Percentiles rank a stretch among this genome's conserved stretches.
Conservation (phyloP, 345 rosid species). For the Dipteronia sinensis region DNA sequence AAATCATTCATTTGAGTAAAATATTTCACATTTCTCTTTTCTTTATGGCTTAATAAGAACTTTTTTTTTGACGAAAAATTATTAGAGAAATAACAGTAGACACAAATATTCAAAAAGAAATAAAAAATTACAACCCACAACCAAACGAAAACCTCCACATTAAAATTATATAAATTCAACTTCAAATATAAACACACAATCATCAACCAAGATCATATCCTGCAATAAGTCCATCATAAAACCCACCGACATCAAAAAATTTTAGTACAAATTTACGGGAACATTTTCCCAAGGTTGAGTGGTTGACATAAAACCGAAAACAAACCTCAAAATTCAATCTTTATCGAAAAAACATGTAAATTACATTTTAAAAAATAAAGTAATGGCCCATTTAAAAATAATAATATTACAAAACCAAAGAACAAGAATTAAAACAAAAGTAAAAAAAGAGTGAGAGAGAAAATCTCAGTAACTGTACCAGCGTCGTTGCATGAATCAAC, state of each 20-base stretch:
- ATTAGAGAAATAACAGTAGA: background rate
- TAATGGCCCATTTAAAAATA: background rate
- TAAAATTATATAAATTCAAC: background rate
- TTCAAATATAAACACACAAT: background rate
- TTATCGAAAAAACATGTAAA: background rate
- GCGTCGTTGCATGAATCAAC: constrained; percentile 2
- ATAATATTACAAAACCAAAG: constrained; percentile 3
- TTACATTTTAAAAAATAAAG: background rate
- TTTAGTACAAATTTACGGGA: no score
- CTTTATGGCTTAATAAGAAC: no score
- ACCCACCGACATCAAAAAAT: no score
- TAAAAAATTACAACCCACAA: no score
- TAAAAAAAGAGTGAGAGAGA: background rate
- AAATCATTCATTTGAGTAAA: background rate
- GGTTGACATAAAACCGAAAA: background rate
- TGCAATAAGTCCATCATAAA: background rate
- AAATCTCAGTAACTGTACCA: constrained; percentile 22
- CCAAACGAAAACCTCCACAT: background rate
- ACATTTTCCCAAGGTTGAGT: background rate
- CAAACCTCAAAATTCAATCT: background rate
- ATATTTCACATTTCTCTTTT: no score
- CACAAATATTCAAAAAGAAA: no score
- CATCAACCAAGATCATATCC: background rate
- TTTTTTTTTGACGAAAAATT: no score
- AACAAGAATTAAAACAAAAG: background rate